Evolutionary conservation across 2,329 filamentous ascomycete genomes (phyloP).

Genomic region (Sphaceloma murrayae): DNA sequence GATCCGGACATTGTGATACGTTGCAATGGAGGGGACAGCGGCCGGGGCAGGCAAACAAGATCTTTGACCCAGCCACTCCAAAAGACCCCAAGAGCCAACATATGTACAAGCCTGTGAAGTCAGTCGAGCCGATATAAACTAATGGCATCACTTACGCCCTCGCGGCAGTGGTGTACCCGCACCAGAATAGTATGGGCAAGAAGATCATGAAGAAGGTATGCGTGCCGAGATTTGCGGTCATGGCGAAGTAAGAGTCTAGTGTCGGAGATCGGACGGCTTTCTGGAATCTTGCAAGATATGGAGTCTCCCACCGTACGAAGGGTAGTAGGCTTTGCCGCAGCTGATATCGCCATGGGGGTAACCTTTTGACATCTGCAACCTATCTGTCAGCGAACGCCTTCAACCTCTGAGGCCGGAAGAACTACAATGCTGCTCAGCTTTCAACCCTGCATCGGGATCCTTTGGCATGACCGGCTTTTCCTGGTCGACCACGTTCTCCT

Average conservation of each 20-base stretch:
- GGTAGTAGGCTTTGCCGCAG: constrained; percentile 75
- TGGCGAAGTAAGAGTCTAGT: constrained; percentile 92
- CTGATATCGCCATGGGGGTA: constrained; percentile 81
- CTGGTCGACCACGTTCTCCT: constrained; percentile 11
- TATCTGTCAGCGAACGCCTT: background rate
- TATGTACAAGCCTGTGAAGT: constrained; percentile 36
- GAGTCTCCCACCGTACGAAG: constrained; percentile 87
- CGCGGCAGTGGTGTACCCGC: constrained; percentile 72
- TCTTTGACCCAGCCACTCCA: constrained; percentile 87
- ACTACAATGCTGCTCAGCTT: constrained; percentile 56
- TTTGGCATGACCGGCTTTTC: constrained; percentile 17
- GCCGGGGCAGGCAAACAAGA: constrained; percentile 80
- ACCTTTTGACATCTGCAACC: constrained; percentile 43
- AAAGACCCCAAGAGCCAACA: constrained; percentile 58
- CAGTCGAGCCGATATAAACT: background rate
- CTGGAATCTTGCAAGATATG: constrained; percentile 83
- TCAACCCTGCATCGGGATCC: constrained; percentile 61
- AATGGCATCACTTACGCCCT: constrained; percentile 61
- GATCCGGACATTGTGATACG: constrained; percentile 97
- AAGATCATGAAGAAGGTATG: constrained; percentile 99
- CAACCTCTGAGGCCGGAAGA: constrained; percentile 19
- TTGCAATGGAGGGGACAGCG: constrained; percentile 81
- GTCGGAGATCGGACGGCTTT: constrained; percentile 67
- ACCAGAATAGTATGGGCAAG: constrained; percentile 93
- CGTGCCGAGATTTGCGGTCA: constrained; percentile 90